These are phyloP conservation scores for Aspergillus aculeatinus DNA, from an alignment of 2,329 filamentous ascomycete species.

Conservation along the genomic window DNA sequence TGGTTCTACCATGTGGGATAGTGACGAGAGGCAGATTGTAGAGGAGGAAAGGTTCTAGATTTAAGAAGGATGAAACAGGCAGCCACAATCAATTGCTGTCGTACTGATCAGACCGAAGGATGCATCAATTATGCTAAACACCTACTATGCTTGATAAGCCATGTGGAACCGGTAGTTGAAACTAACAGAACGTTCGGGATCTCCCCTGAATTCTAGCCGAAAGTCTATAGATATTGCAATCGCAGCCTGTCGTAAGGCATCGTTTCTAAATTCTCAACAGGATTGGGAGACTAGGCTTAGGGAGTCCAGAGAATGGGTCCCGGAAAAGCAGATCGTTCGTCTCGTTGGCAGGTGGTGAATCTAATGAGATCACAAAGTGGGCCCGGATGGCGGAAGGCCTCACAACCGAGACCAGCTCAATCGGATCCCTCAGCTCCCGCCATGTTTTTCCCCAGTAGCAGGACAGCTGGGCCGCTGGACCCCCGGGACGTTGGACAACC, in stretches of 20 bases:
- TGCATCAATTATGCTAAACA: neutral
- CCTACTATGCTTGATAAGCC: neutral
- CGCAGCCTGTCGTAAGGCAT: neutral
- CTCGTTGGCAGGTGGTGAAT: neutral
- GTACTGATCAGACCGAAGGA: neutral
- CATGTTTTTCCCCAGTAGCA: neutral
- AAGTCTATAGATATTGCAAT: neutral
- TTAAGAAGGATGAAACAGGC: neutral
- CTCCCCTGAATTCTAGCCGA: neutral
- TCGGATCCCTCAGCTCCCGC: neutral
- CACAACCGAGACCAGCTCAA: neutral
- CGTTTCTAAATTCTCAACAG: neutral
- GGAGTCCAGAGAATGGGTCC: neutral
- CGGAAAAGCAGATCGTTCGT: neutral
- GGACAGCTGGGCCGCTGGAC: no score
- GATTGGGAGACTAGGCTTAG: neutral
- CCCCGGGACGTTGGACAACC: no score
- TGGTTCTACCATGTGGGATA: neutral
- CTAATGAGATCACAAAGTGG: neutral
- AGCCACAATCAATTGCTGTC: neutral
- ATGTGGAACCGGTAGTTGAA: neutral
- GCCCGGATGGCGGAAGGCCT: neutral
- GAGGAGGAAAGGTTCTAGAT: neutral
- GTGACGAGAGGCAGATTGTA: neutral
- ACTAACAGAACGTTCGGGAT: neutral